These are phyloP conservation scores for Corynespora cassiicola DNA, from an alignment of 2,329 filamentous ascomycete genomes.

Conservation along the genomic window DNA sequence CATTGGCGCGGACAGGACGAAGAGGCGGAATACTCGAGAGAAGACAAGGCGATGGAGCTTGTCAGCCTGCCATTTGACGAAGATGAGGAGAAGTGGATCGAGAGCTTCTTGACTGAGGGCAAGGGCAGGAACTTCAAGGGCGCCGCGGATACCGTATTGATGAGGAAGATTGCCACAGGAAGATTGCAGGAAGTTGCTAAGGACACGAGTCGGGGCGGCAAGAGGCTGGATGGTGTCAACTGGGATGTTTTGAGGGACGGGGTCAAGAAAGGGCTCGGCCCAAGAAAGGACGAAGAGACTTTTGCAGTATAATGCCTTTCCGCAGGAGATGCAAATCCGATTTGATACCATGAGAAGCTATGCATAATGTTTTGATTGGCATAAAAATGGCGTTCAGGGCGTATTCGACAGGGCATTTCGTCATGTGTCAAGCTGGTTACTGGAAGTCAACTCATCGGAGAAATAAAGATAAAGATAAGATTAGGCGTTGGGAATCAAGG, in stretches of 20 bases:
- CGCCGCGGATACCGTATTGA: slow-evolving; percentile 75
- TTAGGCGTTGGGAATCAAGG: too few species aligned
- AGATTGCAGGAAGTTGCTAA: slow-evolving; percentile 56
- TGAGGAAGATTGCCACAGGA: slow-evolving; percentile 74
- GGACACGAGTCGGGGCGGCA: slow-evolving; percentile 42
- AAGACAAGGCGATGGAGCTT: slow-evolving; percentile 70
- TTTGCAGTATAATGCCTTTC: slow-evolving; percentile 24
- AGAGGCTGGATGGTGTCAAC: slow-evolving; percentile 57
- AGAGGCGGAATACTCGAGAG: slow-evolving; percentile 40
- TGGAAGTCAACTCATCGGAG: too few species aligned
- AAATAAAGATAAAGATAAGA: too few species aligned
- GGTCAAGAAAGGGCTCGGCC: slow-evolving; percentile 42
- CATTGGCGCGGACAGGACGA: slow-evolving; percentile 14
- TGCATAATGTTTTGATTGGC: too few species aligned
- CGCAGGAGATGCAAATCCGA: too few species aligned
- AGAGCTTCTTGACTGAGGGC: slow-evolving; percentile 69
- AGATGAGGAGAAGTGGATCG: slow-evolving; percentile 77
- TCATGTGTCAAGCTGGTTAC: too few species aligned
- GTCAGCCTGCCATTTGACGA: slow-evolving; percentile 74
- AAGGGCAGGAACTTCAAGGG: slow-evolving; percentile 69
- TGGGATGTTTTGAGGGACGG: slow-evolving; percentile 55
- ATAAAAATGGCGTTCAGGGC: too few species aligned
- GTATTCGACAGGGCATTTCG: too few species aligned
- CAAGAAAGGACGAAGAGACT: slow-evolving; percentile 33
- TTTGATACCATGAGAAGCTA: too few species aligned